Conservation (phyloP, 164 flowering plant species). For the Euptelea pleiosperma region DNA sequence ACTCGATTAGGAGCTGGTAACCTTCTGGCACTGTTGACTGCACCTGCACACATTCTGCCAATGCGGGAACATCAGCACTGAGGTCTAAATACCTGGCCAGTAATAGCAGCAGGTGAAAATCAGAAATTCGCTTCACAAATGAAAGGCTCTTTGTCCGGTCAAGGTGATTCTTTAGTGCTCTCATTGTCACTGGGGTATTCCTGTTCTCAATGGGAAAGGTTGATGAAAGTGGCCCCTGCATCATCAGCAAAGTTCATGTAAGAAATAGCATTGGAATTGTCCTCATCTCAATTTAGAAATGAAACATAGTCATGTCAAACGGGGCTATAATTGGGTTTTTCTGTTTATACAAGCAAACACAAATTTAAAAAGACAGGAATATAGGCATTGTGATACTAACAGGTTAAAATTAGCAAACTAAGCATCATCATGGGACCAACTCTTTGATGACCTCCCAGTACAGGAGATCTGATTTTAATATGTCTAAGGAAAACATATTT, state of each 20-base stretch:
- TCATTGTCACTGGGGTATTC: slow-evolving; percentile 42
- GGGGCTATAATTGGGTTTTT: no score
- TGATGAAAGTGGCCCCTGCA: slow-evolving; percentile 85
- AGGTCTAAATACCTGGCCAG: slow-evolving; percentile 65
- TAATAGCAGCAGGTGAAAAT: slow-evolving; percentile 75
- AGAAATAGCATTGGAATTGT: no score
- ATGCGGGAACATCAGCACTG: slow-evolving; percentile 65
- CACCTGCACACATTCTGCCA: slow-evolving; percentile 63
- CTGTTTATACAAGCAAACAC: no score
- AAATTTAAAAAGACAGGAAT: no score
- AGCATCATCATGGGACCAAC: no score
- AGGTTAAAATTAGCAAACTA: no score
- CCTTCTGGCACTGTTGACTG: slow-evolving; percentile 75
- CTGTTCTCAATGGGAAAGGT: slow-evolving; percentile 85
- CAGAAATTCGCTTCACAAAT: slow-evolving; percentile 80
- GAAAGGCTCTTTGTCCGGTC: slow-evolving; percentile 62
- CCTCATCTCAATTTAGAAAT: background rate
- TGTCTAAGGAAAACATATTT: no score
- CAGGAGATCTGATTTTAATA: no score
- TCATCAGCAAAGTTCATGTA: background rate
- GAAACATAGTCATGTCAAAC: no score
- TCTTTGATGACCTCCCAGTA: no score
- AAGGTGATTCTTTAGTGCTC: slow-evolving; percentile 65
- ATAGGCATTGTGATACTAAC: no score
- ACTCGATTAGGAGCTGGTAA: slow-evolving; percentile 75